Evolutionary conservation across 2,329 filamentous ascomycete species (phyloP), one percentile per base, ranked within the genome.

Genomic region (Claviceps monticola): DNA sequence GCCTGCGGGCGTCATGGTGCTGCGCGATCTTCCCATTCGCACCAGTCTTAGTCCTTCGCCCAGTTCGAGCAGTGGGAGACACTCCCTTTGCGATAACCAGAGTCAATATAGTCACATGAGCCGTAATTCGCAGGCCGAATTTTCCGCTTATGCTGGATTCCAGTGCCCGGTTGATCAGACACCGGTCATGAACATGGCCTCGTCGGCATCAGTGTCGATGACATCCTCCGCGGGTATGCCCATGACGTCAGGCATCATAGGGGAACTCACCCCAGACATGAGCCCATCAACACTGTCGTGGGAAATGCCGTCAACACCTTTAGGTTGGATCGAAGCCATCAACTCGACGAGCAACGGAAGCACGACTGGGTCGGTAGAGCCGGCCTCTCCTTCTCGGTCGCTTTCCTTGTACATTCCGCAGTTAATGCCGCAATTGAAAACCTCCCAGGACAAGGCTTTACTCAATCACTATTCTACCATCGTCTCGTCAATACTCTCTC

Each of bases 391-490:
- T 1, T 2, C 43, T 4, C 53, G 47, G 13, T 58, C 61, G 1
- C 56, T 66, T 38, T 62, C 60, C 1, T 48, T 64, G 16, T 64
- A 65, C 46, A 54, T 64, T 2, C 62, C 61, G 13, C 61, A 61
- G 29, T 36, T 64, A 17, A 53, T 64, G 11, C 64, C 64, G 13
- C 62, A 65, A 49, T 51, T 67, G 17, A 54, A 51, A 9, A 58
- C 59, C 6, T 55, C 61, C 2, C 55, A 63, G 44, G 64, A 67
- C 51, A 62, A 59, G 49, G 63, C 62, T 17, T 55, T 67, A 1
- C 57, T 67, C 43, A 66, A 67, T 51, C 64, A 67, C 52, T 67
- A 65, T 46, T 60, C 61, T 0, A 63, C 60, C 21, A 64, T 67
- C 11, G 64, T 67, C 14, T 62, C 64, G 0, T 59, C 62, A 2